Conservation (phyloP, 2,329 filamentous ascomycete genomes). For the Malbranchea zuffiana region DNA sequence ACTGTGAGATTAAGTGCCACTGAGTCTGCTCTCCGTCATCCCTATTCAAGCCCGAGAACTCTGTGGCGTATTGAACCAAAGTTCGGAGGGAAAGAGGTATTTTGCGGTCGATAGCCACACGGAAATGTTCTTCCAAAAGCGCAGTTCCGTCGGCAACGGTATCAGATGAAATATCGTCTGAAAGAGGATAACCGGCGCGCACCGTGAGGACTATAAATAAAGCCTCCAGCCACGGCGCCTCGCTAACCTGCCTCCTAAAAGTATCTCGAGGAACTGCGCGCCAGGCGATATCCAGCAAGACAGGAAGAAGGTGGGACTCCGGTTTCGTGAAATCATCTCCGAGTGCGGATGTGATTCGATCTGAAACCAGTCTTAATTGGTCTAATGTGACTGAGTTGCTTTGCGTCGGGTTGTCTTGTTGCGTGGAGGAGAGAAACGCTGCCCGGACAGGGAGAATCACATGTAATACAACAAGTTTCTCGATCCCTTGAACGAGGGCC, state of each 20-base stretch:
- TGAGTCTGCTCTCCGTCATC: conserved; percentile 23
- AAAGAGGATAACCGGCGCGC: conserved; percentile 26
- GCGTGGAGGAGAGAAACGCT: conserved; percentile 24
- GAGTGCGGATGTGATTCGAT: conserved; percentile 29
- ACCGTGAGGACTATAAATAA: conserved; percentile 37
- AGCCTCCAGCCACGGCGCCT: conserved; percentile 41
- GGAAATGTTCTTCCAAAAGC: conserved; percentile 30
- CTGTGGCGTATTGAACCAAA: conserved; percentile 30
- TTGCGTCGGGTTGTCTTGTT: conserved; percentile 26
- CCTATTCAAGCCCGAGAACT: conserved; percentile 31
- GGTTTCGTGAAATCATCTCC: conserved; percentile 14
- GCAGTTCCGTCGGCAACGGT: conserved; percentile 15
- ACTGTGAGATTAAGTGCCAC: conserved; percentile 33
- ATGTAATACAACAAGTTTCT: conserved; percentile 31
- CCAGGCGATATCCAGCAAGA: conserved; percentile 38
- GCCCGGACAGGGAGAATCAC: conserved; percentile 32
- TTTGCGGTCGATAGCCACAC: conserved; percentile 29
- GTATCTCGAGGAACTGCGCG: conserved; percentile 36
- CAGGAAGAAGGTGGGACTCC: conserved; percentile 25
- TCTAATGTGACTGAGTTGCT: conserved; percentile 26
- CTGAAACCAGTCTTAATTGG: conserved; percentile 26
- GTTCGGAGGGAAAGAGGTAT: conserved; percentile 32
- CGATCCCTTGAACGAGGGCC: conserved; percentile 18
- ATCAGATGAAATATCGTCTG: conserved; percentile 17
- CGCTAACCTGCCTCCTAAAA: conserved; percentile 34